Percentiles rank a stretch among this genome's conserved stretches.
phyloP scores from a whole-genome alignment of 306 rosid species.

The Macrotyloma uniflorum region DNA sequence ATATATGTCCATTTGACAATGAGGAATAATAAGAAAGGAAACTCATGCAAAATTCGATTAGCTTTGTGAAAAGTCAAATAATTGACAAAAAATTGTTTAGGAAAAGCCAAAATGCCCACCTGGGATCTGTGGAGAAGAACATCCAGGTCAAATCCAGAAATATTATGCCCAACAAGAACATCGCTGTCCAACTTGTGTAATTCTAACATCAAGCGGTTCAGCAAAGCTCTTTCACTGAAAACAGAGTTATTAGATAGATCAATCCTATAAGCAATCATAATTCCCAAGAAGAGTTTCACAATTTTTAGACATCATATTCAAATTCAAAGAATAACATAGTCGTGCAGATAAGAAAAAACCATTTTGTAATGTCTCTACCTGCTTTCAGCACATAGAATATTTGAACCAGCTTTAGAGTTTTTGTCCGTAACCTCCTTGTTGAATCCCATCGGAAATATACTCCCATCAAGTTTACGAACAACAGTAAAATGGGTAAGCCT shows the following conservation, averaged over 20 bases:
- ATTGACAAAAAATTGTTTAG: conserved; percentile 24
- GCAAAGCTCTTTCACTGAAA: conserved; percentile 93
- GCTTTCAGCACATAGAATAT: conserved; percentile 76
- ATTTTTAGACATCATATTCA: neutral
- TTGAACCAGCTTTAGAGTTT: conserved; percentile 76
- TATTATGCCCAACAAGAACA: conserved; percentile 92
- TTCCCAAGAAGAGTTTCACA: conserved; percentile 3
- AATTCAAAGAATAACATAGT: conserved; percentile 12
- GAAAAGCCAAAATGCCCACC: conserved; percentile 51
- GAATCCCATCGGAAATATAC: conserved; percentile 87
- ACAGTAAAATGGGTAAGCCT: conserved; percentile 92
- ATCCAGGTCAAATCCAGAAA: conserved; percentile 96
- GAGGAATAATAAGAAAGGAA: conserved; percentile 2
- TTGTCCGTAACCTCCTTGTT: conserved; percentile 69
- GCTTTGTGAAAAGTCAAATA: conserved; percentile 14
- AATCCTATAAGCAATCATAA: conserved; percentile 36
- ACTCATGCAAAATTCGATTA: conserved; percentile 9
- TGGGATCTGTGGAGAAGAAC: conserved; percentile 91
- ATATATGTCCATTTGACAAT: conserved; percentile 19
- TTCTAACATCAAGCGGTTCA: conserved; percentile 78
- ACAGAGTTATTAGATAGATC: conserved; percentile 35
- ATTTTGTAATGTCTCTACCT: conserved; percentile 51
- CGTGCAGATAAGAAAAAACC: conserved; percentile 2
- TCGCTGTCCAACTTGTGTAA: conserved; percentile 89
- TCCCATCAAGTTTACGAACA: conserved; percentile 88